Evolutionary conservation across 768 basidiomycete genomes (phyloP), one percentile per base, ranked within the genome.

Genomic region (Collybia nuda): DNA sequence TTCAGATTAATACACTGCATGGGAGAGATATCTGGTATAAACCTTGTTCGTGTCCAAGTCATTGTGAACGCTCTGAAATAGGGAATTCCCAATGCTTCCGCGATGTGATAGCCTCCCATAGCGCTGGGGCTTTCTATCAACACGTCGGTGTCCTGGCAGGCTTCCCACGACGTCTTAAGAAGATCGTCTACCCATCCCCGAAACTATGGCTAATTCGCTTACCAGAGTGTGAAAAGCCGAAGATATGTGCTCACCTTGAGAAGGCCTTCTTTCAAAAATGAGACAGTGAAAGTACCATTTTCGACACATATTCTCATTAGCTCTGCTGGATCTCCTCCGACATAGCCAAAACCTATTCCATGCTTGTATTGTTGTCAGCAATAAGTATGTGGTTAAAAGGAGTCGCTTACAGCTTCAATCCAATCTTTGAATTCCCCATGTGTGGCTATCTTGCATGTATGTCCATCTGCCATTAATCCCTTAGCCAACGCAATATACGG

Each of bases 101-200:
- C 97, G 47, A 99, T 96, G 62, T 99, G 96, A 55, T 89, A 89
- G 8, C 96, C 96, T 22, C 86, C 93, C 92, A 99, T 99, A 9
- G 96, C 94, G 62, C 91, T 94, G 0, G 96, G 96, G 62, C 90
- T 93, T 70, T 99, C 96, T 40, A 99, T 75, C 36, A 99, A 78
- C 23, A 98, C 81, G 65, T 99, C 95, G 0, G 93, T 93, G 29
- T 84, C 86, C 70, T 96, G 93, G 63, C 97, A 98, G 0, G 94
- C 95, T 58, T 93, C 88, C 94, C 95, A 98, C 1, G 94, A 90
- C 0, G 93, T 93, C 67, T 86, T 87, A 40, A 99, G 80, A 6
- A 99, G 78, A 64, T 99, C 97, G 63, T 99, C 97, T 35, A 98
- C 74, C 96, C 96, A 98, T 8, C 93, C 94, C 46, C 97, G 88